Evolutionary conservation across 148 eudicot species (phyloP).

Genomic region (Dianthus caryophyllus): DNA sequence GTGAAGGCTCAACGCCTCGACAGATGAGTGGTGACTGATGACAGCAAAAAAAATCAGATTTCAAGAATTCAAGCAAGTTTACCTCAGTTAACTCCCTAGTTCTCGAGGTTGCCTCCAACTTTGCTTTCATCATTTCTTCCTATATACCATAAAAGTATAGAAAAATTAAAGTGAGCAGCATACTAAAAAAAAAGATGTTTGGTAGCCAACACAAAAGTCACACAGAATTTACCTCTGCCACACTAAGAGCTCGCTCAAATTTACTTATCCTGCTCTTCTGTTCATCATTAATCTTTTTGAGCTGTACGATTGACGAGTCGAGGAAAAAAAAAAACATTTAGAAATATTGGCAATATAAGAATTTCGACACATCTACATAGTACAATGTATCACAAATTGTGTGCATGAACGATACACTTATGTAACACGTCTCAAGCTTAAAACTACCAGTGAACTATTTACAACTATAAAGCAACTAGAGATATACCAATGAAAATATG

Average conservation of each 20-base stretch:
- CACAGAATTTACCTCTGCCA: conserved; percentile 55
- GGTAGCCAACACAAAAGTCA: neutral
- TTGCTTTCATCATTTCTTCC: conserved; percentile 89
- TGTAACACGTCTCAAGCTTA: neutral
- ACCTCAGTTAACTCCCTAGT: conserved; percentile 67
- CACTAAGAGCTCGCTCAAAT: conserved; percentile 81
- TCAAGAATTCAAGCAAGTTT: conserved; percentile 10
- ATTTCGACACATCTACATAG: too few species aligned
- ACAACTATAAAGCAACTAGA: too few species aligned
- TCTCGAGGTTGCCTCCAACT: conserved; percentile 66
- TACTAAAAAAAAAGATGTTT: conserved; percentile 1
- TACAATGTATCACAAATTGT: too few species aligned
- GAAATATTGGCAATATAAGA: neutral
- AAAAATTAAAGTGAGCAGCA: neutral
- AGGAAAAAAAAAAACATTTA: conserved; percentile 17
- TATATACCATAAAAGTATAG: conserved; percentile 17
- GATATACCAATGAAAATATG: too few species aligned
- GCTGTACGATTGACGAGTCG: conserved; percentile 39
- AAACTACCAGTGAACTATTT: too few species aligned
- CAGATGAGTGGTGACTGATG: too few species aligned
- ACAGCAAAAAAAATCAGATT: neutral
- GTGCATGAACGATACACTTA: neutral
- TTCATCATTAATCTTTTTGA: conserved; percentile 58
- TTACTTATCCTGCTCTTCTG: conserved; percentile 53
- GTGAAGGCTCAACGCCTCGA: conserved; percentile 2